Evolutionary conservation across 306 rosid species (phyloP).

Genomic region (Spatholobus suberectus): DNA sequence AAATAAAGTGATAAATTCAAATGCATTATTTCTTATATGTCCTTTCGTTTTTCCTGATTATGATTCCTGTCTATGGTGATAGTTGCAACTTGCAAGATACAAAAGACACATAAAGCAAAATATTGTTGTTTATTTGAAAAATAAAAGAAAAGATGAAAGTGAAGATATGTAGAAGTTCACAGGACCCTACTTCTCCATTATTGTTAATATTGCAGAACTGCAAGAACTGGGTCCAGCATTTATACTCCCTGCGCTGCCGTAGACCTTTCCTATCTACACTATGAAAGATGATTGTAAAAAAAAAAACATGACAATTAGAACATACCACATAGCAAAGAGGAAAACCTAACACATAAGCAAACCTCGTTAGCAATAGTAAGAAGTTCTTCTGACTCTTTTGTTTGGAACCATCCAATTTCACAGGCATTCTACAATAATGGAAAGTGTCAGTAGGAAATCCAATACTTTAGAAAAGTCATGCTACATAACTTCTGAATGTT

Average conservation of each 20-base stretch:
- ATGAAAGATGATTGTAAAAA: slow-evolving; percentile 39
- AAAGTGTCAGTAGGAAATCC: slow-evolving; percentile 37
- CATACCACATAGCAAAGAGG: background rate
- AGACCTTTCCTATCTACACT: slow-evolving; percentile 61
- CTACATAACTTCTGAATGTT: background rate
- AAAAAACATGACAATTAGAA: slow-evolving; percentile 23
- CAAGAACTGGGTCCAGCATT: slow-evolving; percentile 45
- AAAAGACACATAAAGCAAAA: slow-evolving; percentile 18
- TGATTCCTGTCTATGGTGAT: slow-evolving; percentile 3
- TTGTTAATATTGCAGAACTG: slow-evolving; percentile 47
- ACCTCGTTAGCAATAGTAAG: slow-evolving; percentile 69
- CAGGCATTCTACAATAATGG: slow-evolving; percentile 70
- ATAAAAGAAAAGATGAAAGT: slow-evolving; percentile 2
- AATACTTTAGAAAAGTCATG: slow-evolving; percentile 15
- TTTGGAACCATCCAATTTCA: slow-evolving; percentile 73
- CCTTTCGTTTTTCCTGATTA: slow-evolving; percentile 2
- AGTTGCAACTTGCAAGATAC: slow-evolving; percentile 15
- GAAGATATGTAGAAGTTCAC: slow-evolving; percentile 8
- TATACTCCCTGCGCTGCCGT: slow-evolving; percentile 51
- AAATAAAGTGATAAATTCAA: slow-evolving; percentile 27
- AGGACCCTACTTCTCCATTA: slow-evolving; percentile 72
- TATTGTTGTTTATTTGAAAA: slow-evolving; percentile 13
- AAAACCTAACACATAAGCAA: slow-evolving; percentile 24
- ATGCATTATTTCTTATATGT: slow-evolving; percentile 24
- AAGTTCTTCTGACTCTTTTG: slow-evolving; percentile 69